Evolutionary conservation across 495 filamentous ascomycete genomes (phyloP), one percentile per base, ranked within the genome.

Genomic region (Pyronema domesticum): DNA sequence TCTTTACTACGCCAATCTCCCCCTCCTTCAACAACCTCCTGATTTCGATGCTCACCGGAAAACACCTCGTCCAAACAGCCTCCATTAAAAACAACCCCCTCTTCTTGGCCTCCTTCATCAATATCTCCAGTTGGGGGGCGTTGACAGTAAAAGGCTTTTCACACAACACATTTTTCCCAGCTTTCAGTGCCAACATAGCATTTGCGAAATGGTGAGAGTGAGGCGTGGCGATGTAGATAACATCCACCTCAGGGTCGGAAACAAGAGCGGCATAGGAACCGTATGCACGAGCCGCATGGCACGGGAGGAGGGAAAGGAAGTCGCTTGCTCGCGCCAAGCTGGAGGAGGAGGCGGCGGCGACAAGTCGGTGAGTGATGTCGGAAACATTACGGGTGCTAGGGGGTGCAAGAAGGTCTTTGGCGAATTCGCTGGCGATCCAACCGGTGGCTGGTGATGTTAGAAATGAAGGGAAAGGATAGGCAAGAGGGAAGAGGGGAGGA

Each of bases 171-270:
- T 88, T 70, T 72, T 95, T 95, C 56, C 85, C 84, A 0, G 85
- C 85, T 55, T 84, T 75, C 18, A 94, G 71, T 49, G 78, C 82
- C 37, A 93, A 75, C 76, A 87, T 83, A 46, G 79, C 75, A 65
- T 96, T 93, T 66, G 89, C 85, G 73, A 86, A 95, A 72, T 96
- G 89, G 68, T 95, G 89, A 34, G 84, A 89, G 71, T 95, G 89
- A 17, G 89, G 89, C 1, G 89, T 95, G n/a, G 89, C 88, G 51
- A 95, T 80, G 66, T 94, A 95, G 68, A 95, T 71, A 51, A 93
- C 85, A 61, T 95, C 88, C 55, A 95, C 74, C 51, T 83, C 73
- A 13, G 80, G 73, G 64, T 94, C 83, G 17, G 74, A 72, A 8
- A 87, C 83, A 34, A 95, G 78, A 57, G 84, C 81, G 55, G 76